A percentile compares a stretch with the other conserved stretches of the same genome.
Conservation (phyloP, 441 rosid species). For the Corymbia calophylla region DNA sequence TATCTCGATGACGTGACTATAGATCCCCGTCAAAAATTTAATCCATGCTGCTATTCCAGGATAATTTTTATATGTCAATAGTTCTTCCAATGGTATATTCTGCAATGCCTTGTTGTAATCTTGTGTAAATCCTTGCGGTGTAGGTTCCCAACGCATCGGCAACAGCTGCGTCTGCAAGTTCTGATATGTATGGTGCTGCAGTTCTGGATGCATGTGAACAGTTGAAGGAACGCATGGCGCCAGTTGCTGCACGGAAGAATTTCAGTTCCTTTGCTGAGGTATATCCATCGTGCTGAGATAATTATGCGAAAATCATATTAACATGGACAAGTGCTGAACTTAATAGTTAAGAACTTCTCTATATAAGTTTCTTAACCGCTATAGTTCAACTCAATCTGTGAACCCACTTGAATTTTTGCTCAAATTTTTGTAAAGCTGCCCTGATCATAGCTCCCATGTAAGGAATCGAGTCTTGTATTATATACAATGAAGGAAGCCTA, state of each 20-base stretch:
- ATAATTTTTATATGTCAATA: not conserved
- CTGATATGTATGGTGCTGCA: constrained; percentile 93
- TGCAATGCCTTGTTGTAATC: not conserved
- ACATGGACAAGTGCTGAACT: not conserved
- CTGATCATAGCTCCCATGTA: not conserved
- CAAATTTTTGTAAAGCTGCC: not conserved
- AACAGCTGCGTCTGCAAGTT: constrained; percentile 97
- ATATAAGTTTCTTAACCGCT: not conserved
- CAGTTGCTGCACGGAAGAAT: constrained; percentile 62
- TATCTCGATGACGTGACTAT: not conserved
- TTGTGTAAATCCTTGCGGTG: not conserved
- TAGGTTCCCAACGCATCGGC: constrained; percentile 96
- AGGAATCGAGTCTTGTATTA: not conserved
- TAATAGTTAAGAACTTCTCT: not conserved
- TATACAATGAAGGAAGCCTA: not conserved
- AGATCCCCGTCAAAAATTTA: not conserved
- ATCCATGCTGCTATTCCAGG: not conserved
- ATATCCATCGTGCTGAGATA: not conserved
- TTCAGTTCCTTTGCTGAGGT: constrained; percentile 82
- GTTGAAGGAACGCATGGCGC: constrained; percentile 86
- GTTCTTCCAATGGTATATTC: not conserved
- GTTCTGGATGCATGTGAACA: constrained; percentile 89
- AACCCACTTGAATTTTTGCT: not conserved
- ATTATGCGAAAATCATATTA: not conserved
- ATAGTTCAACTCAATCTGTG: not conserved